Evolutionary conservation across 805 yeast species (phyloP), one percentile per base, ranked within the genome.

Genomic region (Wickerhamia fluorescens): DNA sequence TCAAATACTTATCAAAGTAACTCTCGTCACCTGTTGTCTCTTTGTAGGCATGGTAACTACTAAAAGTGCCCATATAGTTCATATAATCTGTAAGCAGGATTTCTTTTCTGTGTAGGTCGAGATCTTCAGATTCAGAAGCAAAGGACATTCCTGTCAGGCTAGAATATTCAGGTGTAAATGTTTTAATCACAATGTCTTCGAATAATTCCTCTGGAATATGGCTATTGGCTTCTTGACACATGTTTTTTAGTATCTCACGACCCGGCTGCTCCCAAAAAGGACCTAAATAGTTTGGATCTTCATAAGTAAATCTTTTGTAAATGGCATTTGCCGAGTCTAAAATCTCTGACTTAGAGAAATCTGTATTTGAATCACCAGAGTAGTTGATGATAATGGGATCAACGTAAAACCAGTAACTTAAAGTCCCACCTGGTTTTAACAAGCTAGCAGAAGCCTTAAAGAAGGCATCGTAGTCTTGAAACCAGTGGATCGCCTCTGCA

Each of bases 221-320:
- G n/a, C 68, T 42, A 20, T 58, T 48, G 4, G 76, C 60, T 7
- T 58, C 69, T 10, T 38, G 44, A 37, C 70, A 63, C 33, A 65
- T 45, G 5, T 56, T 37, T 29, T 77, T 57, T 19, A 88, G 51
- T 9, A 69, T 56, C 5, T 46, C 30, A 27, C 94, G 61, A 1
- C 96, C 96, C 0, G 94, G 92, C 41, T 79, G 81, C 43, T 84
- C 82, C 96, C 96, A 88, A 47, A 73, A 73, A 1, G 77, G 75
- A 0, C 88, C 88, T 25, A 80, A 49, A 24, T 46, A 57, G 3
- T 51, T 45, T 0, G 68, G 60, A 27, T 57, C 59, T 16, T 60
- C 64, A 38, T 71, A 71, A 5, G 56, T 59, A 27, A 60, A 52
- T 23, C 61, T 53, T 24, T 51, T 43, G 55, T 67, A 60, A 13